phyloP scores from a whole-genome alignment of 2,329 filamentous ascomycete genomes.

The Exophiala sideris region DNA sequence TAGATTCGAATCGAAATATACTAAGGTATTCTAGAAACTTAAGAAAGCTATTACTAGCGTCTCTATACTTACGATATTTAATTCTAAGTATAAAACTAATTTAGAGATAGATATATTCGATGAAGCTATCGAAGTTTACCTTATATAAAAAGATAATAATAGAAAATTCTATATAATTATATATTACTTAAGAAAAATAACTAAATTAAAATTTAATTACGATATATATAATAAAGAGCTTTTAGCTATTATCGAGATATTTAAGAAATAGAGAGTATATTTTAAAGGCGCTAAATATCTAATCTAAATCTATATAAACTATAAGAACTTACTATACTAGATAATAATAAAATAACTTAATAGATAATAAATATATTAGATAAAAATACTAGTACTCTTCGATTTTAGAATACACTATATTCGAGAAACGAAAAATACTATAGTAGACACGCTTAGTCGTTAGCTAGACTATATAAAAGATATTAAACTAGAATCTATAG shows the following conservation, averaged over 20 bases:
- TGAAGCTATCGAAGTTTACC: no score
- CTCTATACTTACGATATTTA: conserved; percentile 19
- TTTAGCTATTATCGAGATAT: conserved; percentile 16
- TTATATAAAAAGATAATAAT: conserved; percentile 8
- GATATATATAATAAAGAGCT: conserved; percentile 26
- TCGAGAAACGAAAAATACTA: conserved; percentile 14
- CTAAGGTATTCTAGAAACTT: background rate
- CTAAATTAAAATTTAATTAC: background rate
- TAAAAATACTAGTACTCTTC: conserved; percentile 10
- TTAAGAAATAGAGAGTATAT: conserved; percentile 21
- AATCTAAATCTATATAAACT: conserved; percentile 22
- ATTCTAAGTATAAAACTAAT: conserved; percentile 5
- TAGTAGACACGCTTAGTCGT: conserved; percentile 6
- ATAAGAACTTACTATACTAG: conserved; percentile 23
- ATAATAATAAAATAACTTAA: conserved; percentile 10
- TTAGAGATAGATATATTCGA: conserved; percentile 21
- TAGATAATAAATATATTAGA: conserved; percentile 10
- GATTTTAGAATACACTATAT: conserved; percentile 19
- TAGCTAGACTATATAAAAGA: conserved; percentile 15
- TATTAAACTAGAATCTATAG: conserved; percentile 1
- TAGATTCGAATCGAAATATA: conserved; percentile 14
- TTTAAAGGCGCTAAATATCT: conserved; percentile 1
- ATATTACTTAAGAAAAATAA: background rate
- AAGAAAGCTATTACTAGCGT: background rate
- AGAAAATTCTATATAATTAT: conserved; percentile 1